phyloP scores from a whole-genome alignment of 441 rosid species.

The Gossypium aridum region DNA sequence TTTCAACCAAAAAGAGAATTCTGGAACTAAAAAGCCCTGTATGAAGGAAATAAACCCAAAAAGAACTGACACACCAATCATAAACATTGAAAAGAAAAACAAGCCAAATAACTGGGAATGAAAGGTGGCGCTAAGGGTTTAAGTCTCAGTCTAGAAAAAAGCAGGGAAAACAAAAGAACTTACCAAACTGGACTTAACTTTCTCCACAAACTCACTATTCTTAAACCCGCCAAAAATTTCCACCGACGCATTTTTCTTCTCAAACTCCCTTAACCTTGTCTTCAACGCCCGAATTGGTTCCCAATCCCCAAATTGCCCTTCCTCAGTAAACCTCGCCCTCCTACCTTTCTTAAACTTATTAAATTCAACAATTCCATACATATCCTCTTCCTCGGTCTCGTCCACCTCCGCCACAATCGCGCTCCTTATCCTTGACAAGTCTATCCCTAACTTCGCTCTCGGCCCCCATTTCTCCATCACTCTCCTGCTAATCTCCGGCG shows the following conservation, averaged over 20 bases:
- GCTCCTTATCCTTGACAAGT: conserved; percentile 71
- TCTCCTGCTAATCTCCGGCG: conserved; percentile 82
- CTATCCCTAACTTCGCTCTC: conserved; percentile 64
- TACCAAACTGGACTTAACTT: conserved; percentile 85
- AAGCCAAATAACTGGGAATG: background rate
- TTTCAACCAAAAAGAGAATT: background rate
- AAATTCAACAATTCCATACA: conserved; percentile 34
- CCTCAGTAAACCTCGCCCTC: conserved; percentile 44
- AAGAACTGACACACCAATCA: background rate
- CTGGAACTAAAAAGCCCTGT: background rate
- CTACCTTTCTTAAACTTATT: conserved; percentile 19
- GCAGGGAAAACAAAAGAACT: conserved; percentile 14
- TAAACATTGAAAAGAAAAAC: background rate
- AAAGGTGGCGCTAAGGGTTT: background rate
- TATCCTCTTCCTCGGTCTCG: conserved; percentile 23
- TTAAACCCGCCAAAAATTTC: conserved; percentile 66
- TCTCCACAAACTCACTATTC: conserved; percentile 72
- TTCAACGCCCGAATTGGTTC: conserved; percentile 66
- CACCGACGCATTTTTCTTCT: conserved; percentile 49
- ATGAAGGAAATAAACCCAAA: background rate
- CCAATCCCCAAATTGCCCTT: conserved; percentile 51
- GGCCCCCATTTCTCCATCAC: conserved; percentile 88
- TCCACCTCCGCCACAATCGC: conserved; percentile 70
- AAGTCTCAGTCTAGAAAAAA: background rate
- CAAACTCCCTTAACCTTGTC: conserved; percentile 64